Percentiles rank a stretch among this genome's conserved stretches.
Evolutionary conservation across 1,284 basidiomycete species (phyloP).

Genomic region (Lentinus polychrous): DNA sequence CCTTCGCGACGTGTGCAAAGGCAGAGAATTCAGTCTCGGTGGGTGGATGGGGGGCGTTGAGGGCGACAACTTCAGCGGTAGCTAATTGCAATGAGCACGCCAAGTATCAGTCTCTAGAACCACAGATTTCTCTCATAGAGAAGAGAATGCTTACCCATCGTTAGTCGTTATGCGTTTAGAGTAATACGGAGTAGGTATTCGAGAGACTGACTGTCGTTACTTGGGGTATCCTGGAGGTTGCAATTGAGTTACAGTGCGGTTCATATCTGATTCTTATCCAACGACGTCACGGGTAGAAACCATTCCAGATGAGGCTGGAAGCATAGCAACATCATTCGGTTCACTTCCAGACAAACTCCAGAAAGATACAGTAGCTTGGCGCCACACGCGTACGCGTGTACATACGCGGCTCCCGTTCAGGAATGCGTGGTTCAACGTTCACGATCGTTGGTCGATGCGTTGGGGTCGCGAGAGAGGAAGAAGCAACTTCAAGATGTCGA

Average conservation of each 20-base stretch:
- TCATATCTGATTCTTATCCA: too few species aligned
- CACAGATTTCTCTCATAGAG: neutral
- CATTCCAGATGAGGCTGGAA: neutral
- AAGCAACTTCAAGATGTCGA: too few species aligned
- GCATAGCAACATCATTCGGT: neutral
- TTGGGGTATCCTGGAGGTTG: neutral
- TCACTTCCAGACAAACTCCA: too few species aligned
- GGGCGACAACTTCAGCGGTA: constrained; percentile 42
- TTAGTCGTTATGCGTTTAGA: neutral
- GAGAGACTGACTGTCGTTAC: neutral
- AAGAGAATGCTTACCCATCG: neutral
- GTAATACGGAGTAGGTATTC: neutral
- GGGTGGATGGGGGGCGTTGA: constrained; percentile 56
- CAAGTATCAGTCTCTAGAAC: neutral
- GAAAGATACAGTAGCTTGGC: too few species aligned
- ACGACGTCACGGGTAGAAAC: neutral
- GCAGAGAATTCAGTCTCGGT: constrained; percentile 53
- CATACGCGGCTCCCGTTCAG: too few species aligned
- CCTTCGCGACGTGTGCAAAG: constrained; percentile 44
- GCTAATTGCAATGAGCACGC: constrained; percentile 36
- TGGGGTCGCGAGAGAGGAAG: too few species aligned
- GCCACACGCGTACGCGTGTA: too few species aligned
- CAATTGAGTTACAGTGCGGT: neutral
- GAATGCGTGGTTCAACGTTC: too few species aligned
- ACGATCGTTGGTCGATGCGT: too few species aligned